Evolutionary conservation across 768 basidiomycete genomes (phyloP).

Genomic region (Lactifluus subvellereus): DNA sequence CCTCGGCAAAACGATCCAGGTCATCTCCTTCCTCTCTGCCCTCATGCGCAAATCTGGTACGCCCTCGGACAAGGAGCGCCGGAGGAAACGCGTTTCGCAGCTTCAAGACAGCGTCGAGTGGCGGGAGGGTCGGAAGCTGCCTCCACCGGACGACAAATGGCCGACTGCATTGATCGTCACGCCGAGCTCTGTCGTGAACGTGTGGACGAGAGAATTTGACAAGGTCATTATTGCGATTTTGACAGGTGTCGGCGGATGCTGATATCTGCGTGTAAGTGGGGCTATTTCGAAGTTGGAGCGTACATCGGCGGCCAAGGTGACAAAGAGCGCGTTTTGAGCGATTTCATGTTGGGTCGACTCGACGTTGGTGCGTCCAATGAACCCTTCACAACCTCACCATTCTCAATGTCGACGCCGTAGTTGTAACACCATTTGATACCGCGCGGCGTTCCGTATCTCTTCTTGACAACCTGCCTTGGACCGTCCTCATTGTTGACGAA

Average conservation of each 20-base stretch:
- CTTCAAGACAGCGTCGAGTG: conserved; percentile 57
- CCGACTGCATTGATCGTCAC: conserved; percentile 85
- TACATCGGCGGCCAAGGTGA: conserved; percentile 52
- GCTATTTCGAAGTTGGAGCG: conserved; percentile 82
- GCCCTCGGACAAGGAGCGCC: conserved; percentile 55
- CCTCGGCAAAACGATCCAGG: conserved; percentile 92
- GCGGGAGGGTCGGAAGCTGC: conserved; percentile 47
- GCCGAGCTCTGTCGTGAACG: conserved; percentile 75
- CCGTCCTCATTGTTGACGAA: conserved; percentile 79
- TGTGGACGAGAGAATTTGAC: conserved; percentile 87
- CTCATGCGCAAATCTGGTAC: conserved; percentile 83
- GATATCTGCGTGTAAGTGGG: conserved; percentile 56
- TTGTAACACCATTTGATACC: conserved; percentile 76
- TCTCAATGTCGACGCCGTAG: conserved; percentile 34
- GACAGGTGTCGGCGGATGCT: not conserved
- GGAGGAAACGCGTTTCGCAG: conserved; percentile 57
- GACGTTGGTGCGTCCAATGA: conserved; percentile 62
- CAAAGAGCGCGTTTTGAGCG: conserved; percentile 50
- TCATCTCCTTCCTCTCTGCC: conserved; percentile 82
- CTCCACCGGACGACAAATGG: conserved; percentile 68
- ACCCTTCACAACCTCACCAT: not conserved
- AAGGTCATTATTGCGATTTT: conserved; percentile 43
- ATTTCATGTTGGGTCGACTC: conserved; percentile 76
- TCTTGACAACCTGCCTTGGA: conserved; percentile 65
- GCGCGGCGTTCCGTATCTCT: conserved; percentile 65